Evolutionary conservation across 2,329 filamentous ascomycete species (phyloP), one percentile per base, ranked within the genome.

Genomic region (Pseudomassariella vexata): DNA sequence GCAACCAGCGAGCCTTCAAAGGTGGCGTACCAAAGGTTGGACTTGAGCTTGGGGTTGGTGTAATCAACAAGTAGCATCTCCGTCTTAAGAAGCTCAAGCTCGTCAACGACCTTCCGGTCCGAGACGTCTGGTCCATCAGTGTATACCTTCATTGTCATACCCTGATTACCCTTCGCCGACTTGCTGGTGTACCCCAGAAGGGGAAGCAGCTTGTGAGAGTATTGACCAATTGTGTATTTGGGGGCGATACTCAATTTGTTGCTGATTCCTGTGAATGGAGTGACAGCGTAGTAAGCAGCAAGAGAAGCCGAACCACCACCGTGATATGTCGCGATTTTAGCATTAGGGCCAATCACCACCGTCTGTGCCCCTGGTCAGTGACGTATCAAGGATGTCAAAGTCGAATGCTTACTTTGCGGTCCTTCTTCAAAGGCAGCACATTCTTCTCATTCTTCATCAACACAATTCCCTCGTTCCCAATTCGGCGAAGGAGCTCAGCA

Each of bases 381-480:
- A 17, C 22, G 4, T 1, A 14, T 6, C 14, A 9, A 17, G 6
- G 19, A 27, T 18, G 6, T 6, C 16, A n/a, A 7, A 22, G 5
- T 10, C 15, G 15, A 17, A 21, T 9, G 9, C 42, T 32, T 35
- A 70, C 61, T 44, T 75, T 78, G 46, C 76, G 78, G 23, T 73
- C 63, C 46, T 76, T 79, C 20, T 70, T 70, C 4, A 82, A 54
- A 1, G 84, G 84, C 2, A 89, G 62, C 0, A 80, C 52, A 10
- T 62, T 63, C 22, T 70, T 68, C 9, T 85, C 70, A 42, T 89
- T 89, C 59, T 87, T 86, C 29, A 88, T 60, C 9, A 89, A 64
- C 2, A 87, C 82, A 7, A 85, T 77, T 4, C 77, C 77, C 49
- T 87, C 80, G 5, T 76, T 72, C 12, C 79, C 81, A 16, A 83